phyloP scores from a whole-genome alignment of 148 eudicot genomes.

The Fallopia convolvulus region DNA sequence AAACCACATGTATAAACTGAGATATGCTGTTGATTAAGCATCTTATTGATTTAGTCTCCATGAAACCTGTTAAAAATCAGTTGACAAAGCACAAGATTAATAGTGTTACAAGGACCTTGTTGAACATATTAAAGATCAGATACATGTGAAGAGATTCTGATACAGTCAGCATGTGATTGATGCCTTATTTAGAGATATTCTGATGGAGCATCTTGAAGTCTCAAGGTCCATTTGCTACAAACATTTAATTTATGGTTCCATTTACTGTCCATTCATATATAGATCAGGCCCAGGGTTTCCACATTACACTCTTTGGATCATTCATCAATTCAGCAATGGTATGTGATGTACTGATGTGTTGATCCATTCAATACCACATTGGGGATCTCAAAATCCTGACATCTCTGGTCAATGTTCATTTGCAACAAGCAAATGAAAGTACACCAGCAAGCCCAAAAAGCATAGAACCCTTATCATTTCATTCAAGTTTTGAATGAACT shows the following conservation, averaged over 20 bases:
- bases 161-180: background rate
- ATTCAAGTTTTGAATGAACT: background rate
- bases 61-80: constrained; percentile 35
- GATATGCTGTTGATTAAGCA: constrained; percentile 68
- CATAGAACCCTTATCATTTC: background rate
- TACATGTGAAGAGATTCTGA: background rate
- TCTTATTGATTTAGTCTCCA: constrained; percentile 66
- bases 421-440: background rate
- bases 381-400: background rate
- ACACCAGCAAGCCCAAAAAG: background rate
- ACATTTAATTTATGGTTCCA: background rate
- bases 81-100: background rate
- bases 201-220: background rate
- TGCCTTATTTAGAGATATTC: too few relatives aligned
- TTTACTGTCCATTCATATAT: background rate
- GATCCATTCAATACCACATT: background rate
- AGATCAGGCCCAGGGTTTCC: background rate
- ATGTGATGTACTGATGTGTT: too few relatives aligned
- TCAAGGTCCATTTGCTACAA: background rate
- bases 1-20: constrained; percentile 73
- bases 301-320: background rate
- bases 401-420: background rate
- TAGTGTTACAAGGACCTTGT: background rate
- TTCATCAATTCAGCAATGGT: background rate
- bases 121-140: background rate